Conservation (phyloP, 768 basidiomycete species). For the Mycena galopus region DNA sequence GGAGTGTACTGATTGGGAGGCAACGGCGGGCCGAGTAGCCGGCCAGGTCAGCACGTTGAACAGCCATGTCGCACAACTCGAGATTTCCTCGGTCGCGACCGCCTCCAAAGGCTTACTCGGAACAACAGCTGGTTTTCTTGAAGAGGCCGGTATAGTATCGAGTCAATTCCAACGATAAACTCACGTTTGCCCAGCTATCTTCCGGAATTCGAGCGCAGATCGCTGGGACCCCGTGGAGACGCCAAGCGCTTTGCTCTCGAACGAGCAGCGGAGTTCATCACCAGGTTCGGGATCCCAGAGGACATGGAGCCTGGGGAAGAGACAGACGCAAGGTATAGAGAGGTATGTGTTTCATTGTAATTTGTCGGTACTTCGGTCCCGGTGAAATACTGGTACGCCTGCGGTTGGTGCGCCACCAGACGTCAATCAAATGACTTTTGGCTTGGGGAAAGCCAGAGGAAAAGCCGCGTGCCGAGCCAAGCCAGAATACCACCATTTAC, state of each 20-base stretch:
- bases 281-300: constrained; percentile 67
- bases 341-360: constrained; percentile 53
- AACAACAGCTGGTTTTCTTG: constrained; percentile 28
- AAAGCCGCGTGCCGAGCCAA: not conserved
- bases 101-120: constrained; percentile 29
- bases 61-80: constrained; percentile 10
- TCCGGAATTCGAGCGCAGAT: constrained; percentile 69
- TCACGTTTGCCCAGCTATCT: constrained; percentile 52
- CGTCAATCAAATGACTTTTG: no score
- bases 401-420: no score
- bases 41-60: not conserved
- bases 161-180: constrained; percentile 22
- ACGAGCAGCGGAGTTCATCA: constrained; percentile 71
- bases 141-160: constrained; percentile 14
- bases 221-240: constrained; percentile 72
- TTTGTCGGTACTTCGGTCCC: no score
- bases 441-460: not conserved
- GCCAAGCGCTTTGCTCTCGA: constrained; percentile 79
- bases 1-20: not conserved
- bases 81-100: constrained; percentile 23
- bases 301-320: constrained; percentile 70
- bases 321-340: constrained; percentile 70
- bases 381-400: no score
- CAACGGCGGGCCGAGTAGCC: not conserved
- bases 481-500: not conserved